These are phyloP conservation scores for Pinus tabuliformis DNA, from an alignment of 75 land plant species.

Conservation along the genomic window DNA sequence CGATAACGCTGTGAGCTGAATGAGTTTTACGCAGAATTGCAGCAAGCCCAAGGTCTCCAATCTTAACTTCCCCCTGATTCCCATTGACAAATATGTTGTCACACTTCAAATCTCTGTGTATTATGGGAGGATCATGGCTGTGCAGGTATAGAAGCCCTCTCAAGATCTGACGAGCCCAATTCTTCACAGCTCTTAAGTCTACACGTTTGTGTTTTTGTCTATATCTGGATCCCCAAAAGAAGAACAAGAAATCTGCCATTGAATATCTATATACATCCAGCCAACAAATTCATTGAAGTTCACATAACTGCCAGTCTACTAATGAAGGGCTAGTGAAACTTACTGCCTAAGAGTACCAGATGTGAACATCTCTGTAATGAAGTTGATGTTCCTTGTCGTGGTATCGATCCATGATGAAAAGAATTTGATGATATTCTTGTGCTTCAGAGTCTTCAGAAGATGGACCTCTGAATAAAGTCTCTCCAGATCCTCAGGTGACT, in stretches of 20 bases:
- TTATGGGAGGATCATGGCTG: conserved; percentile 76
- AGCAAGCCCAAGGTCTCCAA: conserved; percentile 86
- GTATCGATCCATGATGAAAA: conserved; percentile 81
- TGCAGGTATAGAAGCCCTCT: conserved; percentile 76
- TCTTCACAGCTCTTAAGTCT: conserved; percentile 78
- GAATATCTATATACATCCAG: neutral
- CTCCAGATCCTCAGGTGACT: conserved; percentile 79
- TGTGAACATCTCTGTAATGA: conserved; percentile 83
- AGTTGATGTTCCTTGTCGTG: conserved; percentile 58
- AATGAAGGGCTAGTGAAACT: conserved; percentile 20
- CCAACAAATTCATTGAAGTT: neutral
- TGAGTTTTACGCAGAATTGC: conserved; percentile 75
- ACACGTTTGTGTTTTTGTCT: conserved; percentile 73
- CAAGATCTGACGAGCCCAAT: conserved; percentile 83
- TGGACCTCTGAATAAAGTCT: conserved; percentile 70
- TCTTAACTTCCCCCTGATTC: conserved; percentile 82
- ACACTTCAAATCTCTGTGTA: conserved; percentile 87
- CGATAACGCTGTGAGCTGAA: conserved; percentile 68
- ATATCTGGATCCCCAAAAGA: conserved; percentile 33
- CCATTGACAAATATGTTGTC: conserved; percentile 91
- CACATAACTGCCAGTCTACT: neutral
- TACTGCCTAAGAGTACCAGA: conserved; percentile 87
- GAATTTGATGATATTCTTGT: conserved; percentile 80
- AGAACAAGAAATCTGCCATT: neutral
- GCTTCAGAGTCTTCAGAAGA: conserved; percentile 76